phyloP scores from a whole-genome alignment of 129 eudicot genomes.

The Chrysanthemum lavandulifolium region DNA sequence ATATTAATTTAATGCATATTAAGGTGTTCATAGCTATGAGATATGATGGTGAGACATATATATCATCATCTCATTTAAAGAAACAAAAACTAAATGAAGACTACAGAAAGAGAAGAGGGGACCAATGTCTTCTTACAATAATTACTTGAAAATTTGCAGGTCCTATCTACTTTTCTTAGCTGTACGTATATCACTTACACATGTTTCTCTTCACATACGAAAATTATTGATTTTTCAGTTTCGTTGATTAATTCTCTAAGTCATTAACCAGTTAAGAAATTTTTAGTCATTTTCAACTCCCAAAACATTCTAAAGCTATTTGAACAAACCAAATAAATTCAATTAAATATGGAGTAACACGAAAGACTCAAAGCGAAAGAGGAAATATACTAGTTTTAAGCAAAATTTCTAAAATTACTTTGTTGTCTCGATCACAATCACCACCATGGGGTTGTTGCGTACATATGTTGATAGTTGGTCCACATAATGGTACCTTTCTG shows the following conservation, averaged over 20 bases:
- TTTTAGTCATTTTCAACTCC: too few species aligned
- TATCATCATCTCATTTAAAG: background rate
- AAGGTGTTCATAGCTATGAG: conserved; percentile 9
- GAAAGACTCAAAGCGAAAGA: background rate
- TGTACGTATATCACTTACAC: conserved; percentile 22
- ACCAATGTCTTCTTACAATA: conserved; percentile 27
- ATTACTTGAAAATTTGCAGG: conserved; percentile 33
- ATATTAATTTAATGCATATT: background rate
- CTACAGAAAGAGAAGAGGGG: conserved; percentile 35
- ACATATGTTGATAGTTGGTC: conserved; percentile 33
- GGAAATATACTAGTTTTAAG: background rate
- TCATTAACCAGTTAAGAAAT: too few species aligned
- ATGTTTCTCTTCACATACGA: conserved; percentile 20
- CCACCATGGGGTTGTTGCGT: conserved; percentile 18
- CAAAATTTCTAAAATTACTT: background rate
- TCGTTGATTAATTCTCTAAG: too few species aligned
- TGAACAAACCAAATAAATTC: too few species aligned
- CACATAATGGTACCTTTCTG: conserved; percentile 25
- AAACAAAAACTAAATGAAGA: conserved; percentile 16
- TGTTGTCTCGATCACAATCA: conserved; percentile 7
- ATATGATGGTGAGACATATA: conserved; percentile 20
- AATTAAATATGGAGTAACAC: background rate
- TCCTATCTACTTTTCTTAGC: conserved; percentile 33
- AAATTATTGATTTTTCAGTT: conserved; percentile 2
- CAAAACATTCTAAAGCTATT: background rate